Evolutionary conservation across 1,284 basidiomycete species (phyloP), one percentile per base, ranked within the genome.

Genomic region (Irpex sp.): DNA sequence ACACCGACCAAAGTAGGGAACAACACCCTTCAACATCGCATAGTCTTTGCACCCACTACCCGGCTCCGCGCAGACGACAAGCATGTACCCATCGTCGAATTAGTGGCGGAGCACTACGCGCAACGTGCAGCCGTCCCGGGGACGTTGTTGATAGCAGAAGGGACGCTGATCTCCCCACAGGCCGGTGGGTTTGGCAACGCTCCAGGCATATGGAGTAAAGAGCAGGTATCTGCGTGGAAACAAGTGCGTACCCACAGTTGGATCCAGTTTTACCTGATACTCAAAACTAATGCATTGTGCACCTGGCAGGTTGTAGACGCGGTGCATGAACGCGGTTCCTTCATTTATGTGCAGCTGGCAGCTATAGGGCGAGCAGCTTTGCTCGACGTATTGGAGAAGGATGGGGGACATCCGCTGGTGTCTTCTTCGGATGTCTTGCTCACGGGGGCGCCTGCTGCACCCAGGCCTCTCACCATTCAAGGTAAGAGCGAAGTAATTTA

Each of bases 31-130:
- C 60, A 73, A 53, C 79, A 83, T 65, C 77, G 83, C 9, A 69
- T 84, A 39, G 81, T 79, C 5, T 70, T 84, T 55, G 81, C 81
- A 1, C 83, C 83, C 2, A 68, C 83, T 60, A 84, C 83, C 5
- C 70, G 78, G 56, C 68, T 66, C 66, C 73, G 78, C 33, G 77
- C 77, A 5, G 68, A 72, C 62, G 62, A 59, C 6, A 56, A 65
- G 13, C 72, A 75, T 53, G 71, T 71, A 9, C 75, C 61, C 7
- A 62, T 62, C 9, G 71, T 74, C 9, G n/a, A 43, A 21, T 64
- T 78, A 7, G 74, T 71, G 15, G 72, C 73, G n/a, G 76, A 78
- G 49, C 83, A 85, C 69, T 85, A 85, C n/a, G 39, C 39, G 8
- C 39, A 43, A 43, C 39, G 39, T 5, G 39, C 39, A 43, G 39